Percentiles rank a stretch among this genome's conserved stretches.
Evolutionary conservation across 768 basidiomycete genomes (phyloP).

Genomic region (Infundibulicybe gibba): DNA sequence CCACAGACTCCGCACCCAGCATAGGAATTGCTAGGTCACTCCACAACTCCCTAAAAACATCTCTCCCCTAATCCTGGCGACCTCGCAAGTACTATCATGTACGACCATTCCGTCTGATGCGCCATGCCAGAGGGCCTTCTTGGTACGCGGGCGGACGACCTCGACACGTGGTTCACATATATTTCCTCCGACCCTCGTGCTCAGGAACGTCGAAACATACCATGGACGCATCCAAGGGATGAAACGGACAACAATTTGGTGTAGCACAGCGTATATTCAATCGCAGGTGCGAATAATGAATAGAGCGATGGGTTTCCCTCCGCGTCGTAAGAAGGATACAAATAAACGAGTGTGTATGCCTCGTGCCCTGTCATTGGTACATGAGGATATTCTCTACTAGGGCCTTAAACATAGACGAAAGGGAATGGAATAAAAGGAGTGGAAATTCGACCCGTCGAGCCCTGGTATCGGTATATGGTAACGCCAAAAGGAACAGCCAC

Average conservation of each 20-base stretch:
- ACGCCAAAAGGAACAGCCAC: too few species aligned
- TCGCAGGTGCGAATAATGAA: conserved; percentile 72
- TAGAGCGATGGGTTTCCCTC: conserved; percentile 78
- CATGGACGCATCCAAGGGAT: conserved; percentile 11
- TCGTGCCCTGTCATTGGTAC: too few species aligned
- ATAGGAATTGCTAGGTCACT: too few species aligned
- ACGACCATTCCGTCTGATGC: conserved; percentile 84
- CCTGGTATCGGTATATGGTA: too few species aligned
- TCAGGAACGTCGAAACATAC: conserved; percentile 22
- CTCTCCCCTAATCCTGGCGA: conserved; percentile 64
- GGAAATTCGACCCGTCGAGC: too few species aligned
- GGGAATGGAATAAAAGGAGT: too few species aligned
- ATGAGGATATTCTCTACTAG: too few species aligned
- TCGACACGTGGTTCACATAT: conserved; percentile 67
- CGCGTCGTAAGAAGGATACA: conserved; percentile 25
- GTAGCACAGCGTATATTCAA: conserved; percentile 80
- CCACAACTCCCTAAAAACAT: conserved; percentile 61
- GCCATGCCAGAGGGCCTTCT: conserved; percentile 84
- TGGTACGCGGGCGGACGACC: conserved; percentile 58
- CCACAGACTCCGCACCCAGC: conserved; percentile 72
- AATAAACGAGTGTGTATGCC: too few species aligned
- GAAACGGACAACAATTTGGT: conserved; percentile 51
- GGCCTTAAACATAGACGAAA: too few species aligned
- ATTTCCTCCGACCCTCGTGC: conserved; percentile 2
- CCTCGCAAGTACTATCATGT: conserved; percentile 73